These are phyloP conservation scores for Leccinum sublutescens DNA, from an alignment of 768 basidiomycete species.

Conservation along the genomic window DNA sequence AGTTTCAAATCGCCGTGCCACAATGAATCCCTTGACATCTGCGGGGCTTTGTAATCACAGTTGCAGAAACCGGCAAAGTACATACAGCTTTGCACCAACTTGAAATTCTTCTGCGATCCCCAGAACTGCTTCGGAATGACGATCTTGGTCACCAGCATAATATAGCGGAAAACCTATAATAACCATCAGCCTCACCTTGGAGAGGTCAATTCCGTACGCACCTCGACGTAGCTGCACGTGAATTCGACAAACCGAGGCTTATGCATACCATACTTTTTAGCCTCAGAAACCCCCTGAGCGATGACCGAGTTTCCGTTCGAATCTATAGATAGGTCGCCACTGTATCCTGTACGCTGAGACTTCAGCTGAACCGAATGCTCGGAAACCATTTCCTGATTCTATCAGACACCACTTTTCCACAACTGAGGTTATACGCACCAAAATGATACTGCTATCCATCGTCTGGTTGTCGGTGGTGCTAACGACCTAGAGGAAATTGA, in stretches of 20 bases:
- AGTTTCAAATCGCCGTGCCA: constrained; percentile 77
- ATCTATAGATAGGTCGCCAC: constrained; percentile 48
- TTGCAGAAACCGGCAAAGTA: neutral
- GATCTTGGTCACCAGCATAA: constrained; percentile 55
- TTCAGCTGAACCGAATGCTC: constrained; percentile 56
- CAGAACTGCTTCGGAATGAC: constrained; percentile 78
- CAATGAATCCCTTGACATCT: constrained; percentile 78
- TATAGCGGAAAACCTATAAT: constrained; percentile 68
- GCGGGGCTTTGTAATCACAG: neutral
- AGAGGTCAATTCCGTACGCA: constrained; percentile 26
- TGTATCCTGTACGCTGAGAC: constrained; percentile 47
- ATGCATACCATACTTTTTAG: constrained; percentile 39
- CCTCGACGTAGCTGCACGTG: constrained; percentile 63
- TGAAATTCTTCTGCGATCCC: constrained; percentile 70
- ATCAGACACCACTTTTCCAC: constrained; percentile 3
- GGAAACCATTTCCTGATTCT: constrained; percentile 68
- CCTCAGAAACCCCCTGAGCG: constrained; percentile 47
- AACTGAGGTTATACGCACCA: constrained; percentile 40
- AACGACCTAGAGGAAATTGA: constrained; percentile 35
- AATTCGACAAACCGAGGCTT: constrained; percentile 85
- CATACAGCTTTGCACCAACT: constrained; percentile 56
- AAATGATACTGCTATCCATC: constrained; percentile 61
- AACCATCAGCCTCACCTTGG: neutral
- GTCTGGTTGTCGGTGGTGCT: constrained; percentile 37
- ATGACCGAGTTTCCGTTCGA: constrained; percentile 48